Base-by-base conservation (phyloP, 1,284 basidiomycete genomes). In the Sutorius eximius region DNA sequence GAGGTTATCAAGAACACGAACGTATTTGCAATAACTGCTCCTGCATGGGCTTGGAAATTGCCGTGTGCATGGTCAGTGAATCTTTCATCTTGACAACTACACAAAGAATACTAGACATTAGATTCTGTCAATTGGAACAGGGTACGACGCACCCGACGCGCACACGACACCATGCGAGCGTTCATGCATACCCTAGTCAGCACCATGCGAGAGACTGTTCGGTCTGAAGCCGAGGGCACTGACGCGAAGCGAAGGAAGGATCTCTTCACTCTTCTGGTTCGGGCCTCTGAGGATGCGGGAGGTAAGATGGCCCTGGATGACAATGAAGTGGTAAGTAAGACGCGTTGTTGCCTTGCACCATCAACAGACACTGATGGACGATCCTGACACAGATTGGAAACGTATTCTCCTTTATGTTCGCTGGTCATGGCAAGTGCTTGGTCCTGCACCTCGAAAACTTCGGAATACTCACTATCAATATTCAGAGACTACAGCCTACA, bases 401-500 rank as follows among this genome's bases (percentile, higher is more conserved):
- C 52, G 65, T 82, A 2, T 84, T 77, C 60, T 62, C 77, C 8
- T 71, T 83, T 60, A 62, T 85, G 45, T 79, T 83, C 51, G 80
- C 82, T 46, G 82, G 83, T 12, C 81, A 83, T 63, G 82, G 82
- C 77, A 59, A 45, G 70, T 57, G 9, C 16, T 51, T 32, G 10
- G 15, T 47, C 30, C n/a, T 13, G n/a, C n/a, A n/a, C n/a, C 52
- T 41, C 16, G 53, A 18, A n/a, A 27, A 37, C 9, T n/a, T 30
- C 42, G 24, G 32, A 51, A 42, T 46, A 20, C 20, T 52, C 5
- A 42, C 33, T 29, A 44, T 10, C 16, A 20, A n/a, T 29, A 24
- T 43, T 1, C 56, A 82, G 81, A 82, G 67, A 82, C 79, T 0
- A 81, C 80, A 0, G 76, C 79, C 0, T 72, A 79, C 55, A 74